phyloP scores from a whole-genome alignment of 2,329 filamentous ascomycete genomes.

The Pezicula neosporulosa region DNA sequence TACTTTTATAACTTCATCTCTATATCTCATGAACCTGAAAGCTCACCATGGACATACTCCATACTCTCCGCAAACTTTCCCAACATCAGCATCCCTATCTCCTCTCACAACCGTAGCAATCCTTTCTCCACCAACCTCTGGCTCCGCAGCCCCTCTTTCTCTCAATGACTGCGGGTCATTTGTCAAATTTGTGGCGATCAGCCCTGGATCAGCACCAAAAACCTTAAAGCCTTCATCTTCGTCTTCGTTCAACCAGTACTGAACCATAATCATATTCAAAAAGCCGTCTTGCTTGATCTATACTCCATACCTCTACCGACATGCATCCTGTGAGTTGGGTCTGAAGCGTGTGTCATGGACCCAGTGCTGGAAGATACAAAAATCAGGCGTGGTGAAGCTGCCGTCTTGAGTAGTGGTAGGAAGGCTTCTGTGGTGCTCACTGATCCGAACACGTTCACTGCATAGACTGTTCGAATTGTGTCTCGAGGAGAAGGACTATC shows the following conservation, averaged over 20 bases:
- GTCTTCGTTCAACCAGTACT: constrained; percentile 9
- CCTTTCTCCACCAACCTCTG: constrained; percentile 30
- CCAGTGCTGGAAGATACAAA: constrained; percentile 15
- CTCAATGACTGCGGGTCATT: background rate
- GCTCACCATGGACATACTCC: constrained; percentile 11
- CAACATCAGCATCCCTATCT: constrained; percentile 9
- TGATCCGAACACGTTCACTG: constrained; percentile 13
- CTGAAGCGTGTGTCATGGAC: constrained; percentile 11
- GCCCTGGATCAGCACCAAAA: constrained; percentile 11
- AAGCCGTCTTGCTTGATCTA: constrained; percentile 12
- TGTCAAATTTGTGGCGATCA: constrained; percentile 12
- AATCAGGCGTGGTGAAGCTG: constrained; percentile 12
- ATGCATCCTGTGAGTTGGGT: constrained; percentile 4
- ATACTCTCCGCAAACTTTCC: constrained; percentile 11
- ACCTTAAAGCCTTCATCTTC: constrained; percentile 15
- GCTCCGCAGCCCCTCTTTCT: constrained; percentile 7
- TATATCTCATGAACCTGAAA: too few relatives aligned
- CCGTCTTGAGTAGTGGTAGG: constrained; percentile 11
- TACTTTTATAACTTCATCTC: too few relatives aligned
- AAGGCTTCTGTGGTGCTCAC: constrained; percentile 14
- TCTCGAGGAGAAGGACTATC: background rate
- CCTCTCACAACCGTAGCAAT: constrained; percentile 9
- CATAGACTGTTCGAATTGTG: constrained; percentile 1
- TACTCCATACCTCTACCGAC: constrained; percentile 6
- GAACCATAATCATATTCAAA: constrained; percentile 18